Percentiles rank a stretch among this genome's conserved stretches.
These are phyloP conservation scores for Exophiala viscosa DNA, from an alignment of 2,329 filamentous ascomycete species.

Conservation along the genomic window DNA sequence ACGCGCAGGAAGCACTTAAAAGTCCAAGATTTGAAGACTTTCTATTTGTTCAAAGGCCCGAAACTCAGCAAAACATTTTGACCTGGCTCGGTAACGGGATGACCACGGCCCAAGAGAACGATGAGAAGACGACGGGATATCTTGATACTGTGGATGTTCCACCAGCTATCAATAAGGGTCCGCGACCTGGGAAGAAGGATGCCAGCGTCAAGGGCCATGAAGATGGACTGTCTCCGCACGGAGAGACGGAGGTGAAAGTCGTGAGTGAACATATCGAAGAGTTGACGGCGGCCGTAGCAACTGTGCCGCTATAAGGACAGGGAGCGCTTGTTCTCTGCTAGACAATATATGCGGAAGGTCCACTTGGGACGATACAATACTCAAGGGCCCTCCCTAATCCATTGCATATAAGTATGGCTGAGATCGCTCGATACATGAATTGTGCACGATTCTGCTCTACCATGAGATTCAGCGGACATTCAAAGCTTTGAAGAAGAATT, in stretches of 20 bases:
- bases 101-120: constrained; percentile 4
- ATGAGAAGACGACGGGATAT: constrained; percentile 10
- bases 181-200: not conserved
- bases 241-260: not conserved
- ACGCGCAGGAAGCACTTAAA: constrained; percentile 57
- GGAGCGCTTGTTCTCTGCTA: too few species aligned
- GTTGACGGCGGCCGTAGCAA: not conserved
- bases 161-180: constrained; percentile 1
- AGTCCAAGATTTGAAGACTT: constrained; percentile 59
- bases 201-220: not conserved
- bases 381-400: too few species aligned
- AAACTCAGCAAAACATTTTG: not conserved
- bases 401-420: too few species aligned
- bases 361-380: too few species aligned
- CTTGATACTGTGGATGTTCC: constrained; percentile 14
- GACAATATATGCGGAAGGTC: too few species aligned
- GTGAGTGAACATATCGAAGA: not conserved
- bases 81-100: constrained; percentile 14
- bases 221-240: not conserved
- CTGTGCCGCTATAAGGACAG: too few species aligned
- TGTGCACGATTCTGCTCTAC: too few species aligned
- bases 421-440: too few species aligned
- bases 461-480: too few species aligned
- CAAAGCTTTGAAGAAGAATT: too few species aligned
- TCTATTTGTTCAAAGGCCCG: constrained; percentile 46